These are phyloP conservation scores for Tolypocladium pustulatum DNA, from an alignment of 2,329 filamentous ascomycete genomes.

Conservation along the genomic window DNA sequence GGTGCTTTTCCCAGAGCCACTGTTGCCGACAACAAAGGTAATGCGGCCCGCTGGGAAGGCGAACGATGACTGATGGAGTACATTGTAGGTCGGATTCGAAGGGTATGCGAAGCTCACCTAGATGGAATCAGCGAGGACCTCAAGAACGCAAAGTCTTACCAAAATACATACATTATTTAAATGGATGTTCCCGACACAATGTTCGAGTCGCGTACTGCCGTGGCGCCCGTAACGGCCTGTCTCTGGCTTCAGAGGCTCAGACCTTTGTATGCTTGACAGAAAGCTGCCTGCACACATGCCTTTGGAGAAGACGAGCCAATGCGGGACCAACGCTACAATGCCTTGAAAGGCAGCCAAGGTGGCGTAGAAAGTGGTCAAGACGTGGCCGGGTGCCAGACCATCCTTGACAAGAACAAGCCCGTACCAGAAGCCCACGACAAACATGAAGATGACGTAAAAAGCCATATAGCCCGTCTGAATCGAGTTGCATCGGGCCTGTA, in stretches of 20 bases:
- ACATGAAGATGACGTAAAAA: slow-evolving; percentile 66
- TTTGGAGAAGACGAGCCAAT: slow-evolving; percentile 68
- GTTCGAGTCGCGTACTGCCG: slow-evolving; percentile 17
- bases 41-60: slow-evolving; percentile 62
- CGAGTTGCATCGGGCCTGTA: slow-evolving; percentile 59
- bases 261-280: slow-evolving; percentile 36
- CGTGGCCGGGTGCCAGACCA: slow-evolving; percentile 50
- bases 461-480: slow-evolving; percentile 64
- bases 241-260: background rate
- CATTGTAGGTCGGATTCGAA: slow-evolving; percentile 47
- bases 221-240: background rate
- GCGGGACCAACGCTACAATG: slow-evolving; percentile 62
- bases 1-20: slow-evolving; percentile 89
- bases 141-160: too few relatives aligned
- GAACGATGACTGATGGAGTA: slow-evolving; percentile 53
- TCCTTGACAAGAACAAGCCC: slow-evolving; percentile 58
- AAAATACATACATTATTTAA: slow-evolving; percentile 50
- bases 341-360: slow-evolving; percentile 67
- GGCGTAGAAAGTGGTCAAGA: slow-evolving; percentile 79
- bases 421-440: slow-evolving; percentile 86
- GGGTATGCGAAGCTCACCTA: slow-evolving; percentile 80
- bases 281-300: slow-evolving; percentile 63
- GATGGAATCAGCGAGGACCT: background rate
- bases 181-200: slow-evolving; percentile 57
- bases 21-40: slow-evolving; percentile 74